Evolutionary conservation across 1,284 basidiomycete species (phyloP).

Genomic region (Ustilago xerochloae): DNA sequence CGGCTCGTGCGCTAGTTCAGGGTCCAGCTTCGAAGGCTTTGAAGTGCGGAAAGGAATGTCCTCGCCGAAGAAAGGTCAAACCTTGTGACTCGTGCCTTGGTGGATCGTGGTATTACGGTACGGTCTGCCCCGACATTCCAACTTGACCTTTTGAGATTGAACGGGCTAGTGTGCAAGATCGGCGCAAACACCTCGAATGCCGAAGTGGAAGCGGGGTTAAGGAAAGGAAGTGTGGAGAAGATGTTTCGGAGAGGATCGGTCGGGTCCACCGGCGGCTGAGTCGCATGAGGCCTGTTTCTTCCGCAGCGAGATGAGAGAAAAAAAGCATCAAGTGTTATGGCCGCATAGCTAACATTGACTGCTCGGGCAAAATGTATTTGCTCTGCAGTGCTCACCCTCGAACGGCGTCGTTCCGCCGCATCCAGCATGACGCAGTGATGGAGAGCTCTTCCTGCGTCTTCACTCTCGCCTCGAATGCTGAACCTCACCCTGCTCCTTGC

Average conservation of each 20-base stretch:
- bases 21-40: not conserved
- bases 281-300: not conserved
- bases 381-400: no score
- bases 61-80: not conserved
- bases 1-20: not conserved
- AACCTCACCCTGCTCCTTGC: no score
- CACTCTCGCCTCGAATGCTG: no score
- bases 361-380: no score
- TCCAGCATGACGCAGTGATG: no score
- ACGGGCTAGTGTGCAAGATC: not conserved
- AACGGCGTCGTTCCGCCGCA: no score
- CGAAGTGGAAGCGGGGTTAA: not conserved
- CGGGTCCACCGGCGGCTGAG: not conserved
- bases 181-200: not conserved
- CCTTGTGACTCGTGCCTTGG: not conserved
- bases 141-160: not conserved
- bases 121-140: not conserved
- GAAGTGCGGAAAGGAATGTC: not conserved
- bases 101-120: not conserved
- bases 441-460: no score
- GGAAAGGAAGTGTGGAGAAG: not conserved
- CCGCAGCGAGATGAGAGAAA: not conserved
- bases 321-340: no score
- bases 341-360: not conserved
- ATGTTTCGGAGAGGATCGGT: not conserved